phyloP scores from a whole-genome alignment of 305 asterid genomes.

The Fraxinus floribunda region DNA sequence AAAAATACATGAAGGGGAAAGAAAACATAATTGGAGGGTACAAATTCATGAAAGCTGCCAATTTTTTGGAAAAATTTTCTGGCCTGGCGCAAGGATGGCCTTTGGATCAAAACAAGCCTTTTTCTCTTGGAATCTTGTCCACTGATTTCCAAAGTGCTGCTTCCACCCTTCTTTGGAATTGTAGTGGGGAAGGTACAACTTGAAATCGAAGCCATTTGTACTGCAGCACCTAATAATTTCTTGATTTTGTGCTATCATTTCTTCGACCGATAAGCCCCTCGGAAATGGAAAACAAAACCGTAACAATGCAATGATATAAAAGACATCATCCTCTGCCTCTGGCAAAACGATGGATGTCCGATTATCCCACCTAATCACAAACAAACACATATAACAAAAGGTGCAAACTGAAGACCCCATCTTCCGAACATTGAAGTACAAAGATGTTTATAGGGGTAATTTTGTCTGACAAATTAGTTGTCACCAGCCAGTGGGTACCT shows the following conservation, averaged over 20 bases:
- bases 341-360: conserved; percentile 44
- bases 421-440: not conserved
- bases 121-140: conserved; percentile 45
- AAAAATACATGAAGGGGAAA: not conserved
- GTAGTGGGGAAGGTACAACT: conserved; percentile 45
- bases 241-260: conserved; percentile 36
- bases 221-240: conserved; percentile 34
- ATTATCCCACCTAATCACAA: conserved; percentile 38
- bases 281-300: conserved; percentile 33
- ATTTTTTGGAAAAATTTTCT: conserved; percentile 40
- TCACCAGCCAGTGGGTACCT: conserved; percentile 33
- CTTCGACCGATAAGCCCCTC: conserved; percentile 29
- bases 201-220: conserved; percentile 32
- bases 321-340: conserved; percentile 29
- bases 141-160: conserved; percentile 44
- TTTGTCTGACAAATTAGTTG: conserved; percentile 24
- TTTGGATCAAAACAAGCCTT: conserved; percentile 43
- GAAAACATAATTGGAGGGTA: not conserved
- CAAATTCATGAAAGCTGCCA: conserved; percentile 23
- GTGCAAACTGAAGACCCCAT: not conserved
- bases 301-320: conserved; percentile 44
- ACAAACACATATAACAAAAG: not conserved
- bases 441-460: conserved; percentile 14
- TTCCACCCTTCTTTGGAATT: conserved; percentile 38
- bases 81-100: conserved; percentile 57